Conservation (phyloP, 116 monocot genomes). For the Phalaenopsis hybrid region DNA sequence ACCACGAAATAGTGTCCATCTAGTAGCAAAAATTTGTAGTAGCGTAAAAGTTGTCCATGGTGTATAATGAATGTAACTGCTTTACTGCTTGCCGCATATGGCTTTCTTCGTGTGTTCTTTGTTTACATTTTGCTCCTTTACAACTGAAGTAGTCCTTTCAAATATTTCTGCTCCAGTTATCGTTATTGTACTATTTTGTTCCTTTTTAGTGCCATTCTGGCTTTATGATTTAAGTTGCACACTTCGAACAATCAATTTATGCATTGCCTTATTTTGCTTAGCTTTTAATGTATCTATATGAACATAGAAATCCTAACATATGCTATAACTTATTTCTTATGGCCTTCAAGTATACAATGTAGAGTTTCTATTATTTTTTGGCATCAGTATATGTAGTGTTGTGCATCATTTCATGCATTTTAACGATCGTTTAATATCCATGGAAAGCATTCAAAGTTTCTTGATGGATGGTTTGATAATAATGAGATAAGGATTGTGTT, state of each 20-base stretch:
- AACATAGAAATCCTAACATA: background rate
- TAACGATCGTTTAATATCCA: background rate
- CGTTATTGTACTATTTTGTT: background rate
- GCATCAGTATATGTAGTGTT: background rate
- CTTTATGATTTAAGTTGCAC: background rate
- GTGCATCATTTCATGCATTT: background rate
- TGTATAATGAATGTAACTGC: background rate
- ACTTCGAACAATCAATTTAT: background rate
- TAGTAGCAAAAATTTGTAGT: background rate
- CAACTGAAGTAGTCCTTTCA: background rate
- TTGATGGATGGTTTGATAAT: background rate
- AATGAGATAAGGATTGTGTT: background rate
- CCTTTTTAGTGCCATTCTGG: background rate
- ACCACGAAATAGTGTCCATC: background rate
- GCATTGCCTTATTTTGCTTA: background rate
- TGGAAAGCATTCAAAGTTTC: background rate
- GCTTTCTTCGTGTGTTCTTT: background rate
- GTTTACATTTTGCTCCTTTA: background rate
- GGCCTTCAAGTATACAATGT: background rate
- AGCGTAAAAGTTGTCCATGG: background rate
- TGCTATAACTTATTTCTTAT: background rate
- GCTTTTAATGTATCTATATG: background rate
- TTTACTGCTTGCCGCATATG: background rate
- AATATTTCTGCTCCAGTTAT: background rate
- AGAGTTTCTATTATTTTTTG: background rate